Base-by-base conservation (phyloP, 2,329 filamentous ascomycete genomes). In the Thelonectria blattea region DNA sequence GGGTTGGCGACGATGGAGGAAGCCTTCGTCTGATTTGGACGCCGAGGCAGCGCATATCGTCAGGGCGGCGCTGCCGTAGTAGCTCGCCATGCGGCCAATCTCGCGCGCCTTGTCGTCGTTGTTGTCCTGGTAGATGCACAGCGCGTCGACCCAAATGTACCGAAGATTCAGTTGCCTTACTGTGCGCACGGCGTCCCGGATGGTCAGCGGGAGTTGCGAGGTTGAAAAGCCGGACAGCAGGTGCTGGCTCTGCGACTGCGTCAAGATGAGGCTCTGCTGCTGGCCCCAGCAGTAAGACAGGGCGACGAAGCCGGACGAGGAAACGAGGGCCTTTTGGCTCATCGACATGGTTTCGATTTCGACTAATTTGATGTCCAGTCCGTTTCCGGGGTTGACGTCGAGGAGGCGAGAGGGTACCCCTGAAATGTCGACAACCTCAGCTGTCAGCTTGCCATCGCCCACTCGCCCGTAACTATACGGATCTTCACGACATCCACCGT, bases 41-140 rank as follows among this genome's bases (percentile, higher is more conserved):
- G 32, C 68, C 63, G 37, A 67, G 64, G 15, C 59, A 20, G 51
- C 67, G 68, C 9, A 67, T 47, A 2, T 56, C 27, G 18, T 69
- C 41, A 22, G 32, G 66, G 10, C n/a, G 1, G 62, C 55, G 2
- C 46, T 34, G 1, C 55, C 56, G 43, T 64, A 64, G 6, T 62
- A 52, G 42, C 37, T 15, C 2, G 48, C 17, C 62, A 64, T 64
- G 5, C 54, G 34, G 3, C 47, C 37, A 5, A 58, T 51, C 39
- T 64, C 59, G 5, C 18, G 18, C 3, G 46, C 15, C 48, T 56
- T 49, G n/a, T 64, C 59, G 1, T n/a, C 10, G 5, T 42, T 17
- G 8, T 62, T 48, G 14, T 46, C 45, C 27, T 64, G 62, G 12
- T 58, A 6, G 20, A 60, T 60, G 20, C 58, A 60, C 14, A 60